Base-by-base conservation (phyloP, 306 rosid genomes). In the Crataegus laevigata region DNA sequence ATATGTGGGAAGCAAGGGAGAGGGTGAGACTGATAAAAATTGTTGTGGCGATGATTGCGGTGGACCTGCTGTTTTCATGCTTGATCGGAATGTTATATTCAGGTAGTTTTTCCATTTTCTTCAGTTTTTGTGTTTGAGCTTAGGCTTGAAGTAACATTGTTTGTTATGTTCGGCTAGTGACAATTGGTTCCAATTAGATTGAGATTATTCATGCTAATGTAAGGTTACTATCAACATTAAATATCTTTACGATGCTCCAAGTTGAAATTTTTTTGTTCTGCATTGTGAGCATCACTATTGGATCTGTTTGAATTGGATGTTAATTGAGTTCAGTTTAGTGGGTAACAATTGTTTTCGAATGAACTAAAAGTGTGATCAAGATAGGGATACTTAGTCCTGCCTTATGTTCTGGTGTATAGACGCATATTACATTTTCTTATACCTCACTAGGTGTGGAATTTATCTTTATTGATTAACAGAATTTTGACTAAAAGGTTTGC, bases 1-100 rank as follows among this genome's bases (percentile, higher is more conserved):
- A 91, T 73, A 69, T 87, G 90, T 94, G 97, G 96, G 85, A 77
- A 5, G 81, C 79, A 45, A 87, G 90, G 24, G 91, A 94, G 75
- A 81, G 84, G 70, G 73, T 78, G 68, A 83, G 87, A 82, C 77
- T 83, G 32, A 97, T 97, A 19, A 91, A 90, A 76, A 85, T 89
- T 80, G 94, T 85, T 52, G 96, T 32, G 79, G 70, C 32, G 76
- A 75, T 55, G 78, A 75, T 55, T 40, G 28, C 43, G 76, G 78
- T 1, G 67, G 60, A 47, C 94, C 93, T 6, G 75, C 57, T 3
- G 87, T 91, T 58, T 94, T 86, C 88, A 91, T 94, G 98, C 93
- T 90, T 34, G 91, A 90, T 51, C 83, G 89, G 43, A 82, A 82
- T 77, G 90, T 85, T 22, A 88, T 94, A 73, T 78, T 91, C 69